phyloP scores from a whole-genome alignment of 345 rosid genomes.

The Capsella bursapastoris region DNA sequence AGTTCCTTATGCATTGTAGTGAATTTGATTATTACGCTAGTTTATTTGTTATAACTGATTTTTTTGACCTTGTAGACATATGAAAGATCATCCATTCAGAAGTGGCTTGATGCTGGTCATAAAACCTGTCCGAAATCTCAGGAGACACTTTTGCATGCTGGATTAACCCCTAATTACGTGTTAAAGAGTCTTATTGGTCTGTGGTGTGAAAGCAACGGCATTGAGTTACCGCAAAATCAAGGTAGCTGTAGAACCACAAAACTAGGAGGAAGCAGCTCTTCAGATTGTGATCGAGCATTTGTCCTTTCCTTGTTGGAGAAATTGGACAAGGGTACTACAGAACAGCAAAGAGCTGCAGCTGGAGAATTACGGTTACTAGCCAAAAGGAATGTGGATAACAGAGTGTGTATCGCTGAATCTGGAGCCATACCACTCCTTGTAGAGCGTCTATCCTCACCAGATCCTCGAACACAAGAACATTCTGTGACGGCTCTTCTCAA shows the following conservation, averaged over 20 bases:
- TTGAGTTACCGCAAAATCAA: constrained; percentile 84
- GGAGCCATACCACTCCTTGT: constrained; percentile 96
- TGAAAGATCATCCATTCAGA: constrained; percentile 93
- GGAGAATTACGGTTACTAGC: constrained; percentile 96
- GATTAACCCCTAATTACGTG: constrained; percentile 88
- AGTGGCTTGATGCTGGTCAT: constrained; percentile 98
- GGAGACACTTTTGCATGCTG: constrained; percentile 85
- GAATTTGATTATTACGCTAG: constrained; percentile 21
- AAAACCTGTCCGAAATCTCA: constrained; percentile 97
- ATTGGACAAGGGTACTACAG: constrained; percentile 64
- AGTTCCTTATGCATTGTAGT: constrained; percentile 11
- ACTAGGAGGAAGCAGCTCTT: constrained; percentile 57
- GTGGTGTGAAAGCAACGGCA: constrained; percentile 97
- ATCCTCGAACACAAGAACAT: constrained; percentile 91
- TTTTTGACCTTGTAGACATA: constrained; percentile 70
- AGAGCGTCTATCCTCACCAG: constrained; percentile 76
- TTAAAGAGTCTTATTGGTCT: constrained; percentile 88
- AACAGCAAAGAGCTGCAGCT: constrained; percentile 91
- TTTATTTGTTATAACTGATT: constrained; percentile 26
- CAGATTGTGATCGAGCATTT: constrained; percentile 83
- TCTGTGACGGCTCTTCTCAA: constrained; percentile 97
- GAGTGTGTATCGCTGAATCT: constrained; percentile 93
- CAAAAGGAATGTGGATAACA: constrained; percentile 90
- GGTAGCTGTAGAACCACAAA: constrained; percentile 61
- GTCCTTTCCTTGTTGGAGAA: constrained; percentile 66